Evolutionary conservation across 306 rosid genomes (phyloP), one percentile per base, ranked within the genome.

Genomic region (Trifolium dubium): DNA sequence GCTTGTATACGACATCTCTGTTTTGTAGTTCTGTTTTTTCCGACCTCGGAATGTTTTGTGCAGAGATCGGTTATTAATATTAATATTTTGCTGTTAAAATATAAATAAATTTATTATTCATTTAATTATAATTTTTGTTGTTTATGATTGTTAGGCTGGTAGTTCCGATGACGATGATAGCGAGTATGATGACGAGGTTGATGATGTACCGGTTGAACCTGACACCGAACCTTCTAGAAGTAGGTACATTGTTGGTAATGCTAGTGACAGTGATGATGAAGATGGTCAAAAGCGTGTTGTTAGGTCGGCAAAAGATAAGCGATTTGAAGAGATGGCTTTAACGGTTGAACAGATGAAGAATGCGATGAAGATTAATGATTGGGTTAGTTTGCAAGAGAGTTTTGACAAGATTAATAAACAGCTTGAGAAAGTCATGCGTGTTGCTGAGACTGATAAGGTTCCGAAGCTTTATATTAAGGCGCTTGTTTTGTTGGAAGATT

Each of bases 341-440:
- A 88, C 99, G 0, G 95, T 88, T 2, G 97, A 92, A 32, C 99
- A 95, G 80, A 90, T 95, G 96, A 92, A 89, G 84, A 95, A 95
- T 85, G 99, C 98, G 0, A 92, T 90, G 88, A 95, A 95, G 72
- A 95, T 95, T 35, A 95, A 95, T 58, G 99, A 95, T 32, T 95
- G 99, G 98, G 99, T 95, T 10, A 88, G 96, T 84, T 79, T 95
- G 83, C 99, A 92, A 47, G 99, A 95, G 89, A 87, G 89, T 64
- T 95, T 95, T 74, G 98, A 92, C 75, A 90, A 92, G 85, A 86
- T 95, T 47, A 95, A 88, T 76, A 92, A 95, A 69, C 98, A 95
- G 77, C 92, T 95, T 8, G 99, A 95, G 88, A 95, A 95, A 73
- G 99, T 95, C 49, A 87, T 95, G 97, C 92, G 99, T 12, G 85